These are phyloP conservation scores for Ophiostoma novo-ulmi DNA, from an alignment of 2,329 filamentous ascomycete genomes.

Conservation along the genomic window DNA sequence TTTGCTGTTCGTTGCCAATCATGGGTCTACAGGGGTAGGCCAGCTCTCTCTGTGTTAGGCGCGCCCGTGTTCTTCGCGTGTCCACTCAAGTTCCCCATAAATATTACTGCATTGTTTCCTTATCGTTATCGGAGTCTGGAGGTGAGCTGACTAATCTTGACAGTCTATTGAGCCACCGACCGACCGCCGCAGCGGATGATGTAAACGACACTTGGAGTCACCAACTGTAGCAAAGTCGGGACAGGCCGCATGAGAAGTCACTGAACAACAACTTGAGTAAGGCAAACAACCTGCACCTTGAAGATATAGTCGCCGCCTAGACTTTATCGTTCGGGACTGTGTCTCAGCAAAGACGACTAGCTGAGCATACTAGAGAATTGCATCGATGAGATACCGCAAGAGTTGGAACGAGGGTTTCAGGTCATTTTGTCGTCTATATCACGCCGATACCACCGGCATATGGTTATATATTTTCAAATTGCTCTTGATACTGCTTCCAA, in stretches of 20 bases:
- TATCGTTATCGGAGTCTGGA: background rate
- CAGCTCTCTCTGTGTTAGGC: conserved; percentile 1
- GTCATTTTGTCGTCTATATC: background rate
- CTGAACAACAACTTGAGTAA: too few species aligned
- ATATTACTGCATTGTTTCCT: background rate
- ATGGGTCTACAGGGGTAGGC: background rate
- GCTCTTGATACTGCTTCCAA: background rate
- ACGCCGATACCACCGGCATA: background rate
- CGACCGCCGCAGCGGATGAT: too few species aligned
- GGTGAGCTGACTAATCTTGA: background rate
- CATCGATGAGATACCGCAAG: background rate
- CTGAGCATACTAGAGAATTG: background rate
- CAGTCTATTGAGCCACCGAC: too few species aligned
- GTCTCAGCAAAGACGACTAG: background rate
- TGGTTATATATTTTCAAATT: background rate
- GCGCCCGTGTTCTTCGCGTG: conserved; percentile 1
- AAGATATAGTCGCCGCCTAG: too few species aligned
- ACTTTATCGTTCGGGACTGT: too few species aligned
- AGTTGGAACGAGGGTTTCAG: background rate
- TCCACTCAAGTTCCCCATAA: background rate
- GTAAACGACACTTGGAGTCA: too few species aligned
- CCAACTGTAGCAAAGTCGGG: too few species aligned
- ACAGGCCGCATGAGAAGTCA: too few species aligned
- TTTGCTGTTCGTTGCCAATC: background rate
- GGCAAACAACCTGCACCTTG: too few species aligned